phyloP scores from a whole-genome alignment of 1,284 basidiomycete species.

The Anthracocystis setariae region DNA sequence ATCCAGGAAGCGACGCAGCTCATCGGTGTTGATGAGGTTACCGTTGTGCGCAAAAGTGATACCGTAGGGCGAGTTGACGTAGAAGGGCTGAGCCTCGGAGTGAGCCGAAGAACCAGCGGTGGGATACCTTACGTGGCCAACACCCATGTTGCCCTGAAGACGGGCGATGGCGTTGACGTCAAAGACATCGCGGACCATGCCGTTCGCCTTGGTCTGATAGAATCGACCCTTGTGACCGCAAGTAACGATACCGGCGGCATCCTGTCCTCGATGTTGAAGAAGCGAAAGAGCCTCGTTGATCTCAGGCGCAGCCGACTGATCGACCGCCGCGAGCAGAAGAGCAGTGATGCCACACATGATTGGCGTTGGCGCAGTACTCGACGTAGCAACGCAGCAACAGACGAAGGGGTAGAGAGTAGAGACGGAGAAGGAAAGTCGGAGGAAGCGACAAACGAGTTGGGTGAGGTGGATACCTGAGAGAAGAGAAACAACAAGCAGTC shows the following conservation, averaged over 20 bases:
- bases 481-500: conserved; percentile 23
- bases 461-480: conserved; percentile 42
- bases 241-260: conserved; percentile 97
- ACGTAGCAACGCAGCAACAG: conserved; percentile 1
- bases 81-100: conserved; percentile 99
- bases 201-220: conserved; percentile 99
- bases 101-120: conserved; percentile 95
- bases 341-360: conserved; percentile 67
- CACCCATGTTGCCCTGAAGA: conserved; percentile 92
- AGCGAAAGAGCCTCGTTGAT: conserved; percentile 67
- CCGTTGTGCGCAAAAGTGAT: conserved; percentile 99
- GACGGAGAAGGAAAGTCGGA: too few species aligned
- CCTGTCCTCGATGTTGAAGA: conserved; percentile 77
- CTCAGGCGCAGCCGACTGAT: conserved; percentile 59
- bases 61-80: conserved; percentile 98
- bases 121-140: conserved; percentile 88
- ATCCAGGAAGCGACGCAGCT: conserved; percentile 90
- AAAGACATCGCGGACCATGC: conserved; percentile 99
- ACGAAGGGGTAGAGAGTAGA: neutral
- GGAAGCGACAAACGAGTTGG: conserved; percentile 20
- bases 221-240: conserved; percentile 94
- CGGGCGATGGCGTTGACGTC: conserved; percentile 81
- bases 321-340: conserved; percentile 57
- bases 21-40: conserved; percentile 92
- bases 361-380: neutral